Conservation (phyloP, 2,329 filamentous ascomycete species). For the Zymoseptoria tritici region DNA sequence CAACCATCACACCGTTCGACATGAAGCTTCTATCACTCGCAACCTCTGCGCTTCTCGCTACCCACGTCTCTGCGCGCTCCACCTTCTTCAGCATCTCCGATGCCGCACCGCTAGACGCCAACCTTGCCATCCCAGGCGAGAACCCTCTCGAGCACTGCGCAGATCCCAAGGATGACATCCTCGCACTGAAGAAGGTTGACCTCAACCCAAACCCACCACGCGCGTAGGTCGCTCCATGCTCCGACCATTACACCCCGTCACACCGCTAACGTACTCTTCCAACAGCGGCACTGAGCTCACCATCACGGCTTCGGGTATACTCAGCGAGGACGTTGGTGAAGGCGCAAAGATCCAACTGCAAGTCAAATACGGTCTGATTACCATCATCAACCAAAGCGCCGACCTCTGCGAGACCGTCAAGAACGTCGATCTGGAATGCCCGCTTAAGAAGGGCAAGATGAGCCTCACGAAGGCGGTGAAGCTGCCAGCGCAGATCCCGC, state of each 20-base stretch:
- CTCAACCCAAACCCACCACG: conserved; percentile 77
- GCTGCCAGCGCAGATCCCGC: conserved; percentile 78
- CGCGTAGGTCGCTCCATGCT: conserved; percentile 50
- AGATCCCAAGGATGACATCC: conserved; percentile 60
- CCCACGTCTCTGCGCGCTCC: conserved; percentile 24
- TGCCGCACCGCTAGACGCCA: conserved; percentile 27
- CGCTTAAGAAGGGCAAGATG: conserved; percentile 71
- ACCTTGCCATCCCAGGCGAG: conserved; percentile 67
- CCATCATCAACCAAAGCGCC: conserved; percentile 69
- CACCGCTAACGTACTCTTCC: conserved; percentile 1
- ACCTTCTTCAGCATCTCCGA: conserved; percentile 16
- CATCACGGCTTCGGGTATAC: conserved; percentile 71
- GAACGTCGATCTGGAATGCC: conserved; percentile 84
- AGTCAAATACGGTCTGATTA: conserved; percentile 93
- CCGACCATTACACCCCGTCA: neutral
- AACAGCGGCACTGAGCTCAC: conserved; percentile 65
- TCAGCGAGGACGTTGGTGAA: conserved; percentile 63
- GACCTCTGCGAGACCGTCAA: conserved; percentile 84
- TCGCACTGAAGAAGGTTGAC: conserved; percentile 72
- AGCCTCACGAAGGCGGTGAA: conserved; percentile 71
- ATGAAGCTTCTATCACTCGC: conserved; percentile 29
- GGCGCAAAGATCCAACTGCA: conserved; percentile 75
- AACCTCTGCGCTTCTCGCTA: conserved; percentile 23
- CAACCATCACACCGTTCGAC: neutral
- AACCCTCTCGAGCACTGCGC: conserved; percentile 78